Evolutionary conservation across 306 rosid genomes (phyloP).

Genomic region (Dicorynia guianensis): DNA sequence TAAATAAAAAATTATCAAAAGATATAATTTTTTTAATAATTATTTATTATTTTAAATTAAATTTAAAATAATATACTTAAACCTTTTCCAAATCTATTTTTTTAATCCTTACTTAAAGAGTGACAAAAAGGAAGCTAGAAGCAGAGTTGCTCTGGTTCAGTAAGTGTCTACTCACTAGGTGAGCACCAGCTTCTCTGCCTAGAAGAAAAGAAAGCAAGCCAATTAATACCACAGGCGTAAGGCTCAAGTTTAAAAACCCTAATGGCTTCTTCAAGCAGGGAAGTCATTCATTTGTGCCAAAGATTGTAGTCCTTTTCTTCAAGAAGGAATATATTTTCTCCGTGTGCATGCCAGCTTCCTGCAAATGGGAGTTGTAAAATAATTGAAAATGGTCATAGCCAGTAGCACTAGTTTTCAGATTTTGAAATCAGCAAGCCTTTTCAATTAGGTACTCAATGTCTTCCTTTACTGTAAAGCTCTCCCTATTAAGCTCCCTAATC

Average conservation of each 20-base stretch:
- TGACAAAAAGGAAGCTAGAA: slow-evolving; percentile 40
- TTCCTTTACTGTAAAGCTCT: slow-evolving; percentile 34
- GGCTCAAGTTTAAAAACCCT: slow-evolving; percentile 28
- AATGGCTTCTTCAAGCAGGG: slow-evolving; percentile 1
- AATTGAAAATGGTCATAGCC: slow-evolving; percentile 31
- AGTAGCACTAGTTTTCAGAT: slow-evolving; percentile 41
- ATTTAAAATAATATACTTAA: no score
- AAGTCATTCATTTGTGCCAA: slow-evolving; percentile 15
- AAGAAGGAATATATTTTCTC: slow-evolving; percentile 40
- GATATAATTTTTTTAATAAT: no score
- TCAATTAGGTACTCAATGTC: slow-evolving; percentile 34
- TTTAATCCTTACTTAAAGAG: slow-evolving; percentile 25
- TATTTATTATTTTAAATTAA: no score
- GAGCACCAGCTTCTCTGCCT: slow-evolving; percentile 58
- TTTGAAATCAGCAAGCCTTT: slow-evolving; percentile 1
- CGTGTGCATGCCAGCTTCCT: slow-evolving; percentile 61
- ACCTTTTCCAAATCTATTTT: slow-evolving; percentile 19
- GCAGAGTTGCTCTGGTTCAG: slow-evolving; percentile 55
- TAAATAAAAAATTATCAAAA: no score
- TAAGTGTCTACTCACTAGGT: slow-evolving; percentile 67
- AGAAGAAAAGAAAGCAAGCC: slow-evolving; percentile 38
- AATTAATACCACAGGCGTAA: slow-evolving; percentile 39
- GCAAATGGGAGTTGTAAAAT: slow-evolving; percentile 40
- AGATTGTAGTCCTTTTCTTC: not conserved
- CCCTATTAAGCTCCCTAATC: slow-evolving; percentile 30